These are phyloP conservation scores for Vigna angularis DNA, from an alignment of 306 rosid genomes.

Conservation along the genomic window DNA sequence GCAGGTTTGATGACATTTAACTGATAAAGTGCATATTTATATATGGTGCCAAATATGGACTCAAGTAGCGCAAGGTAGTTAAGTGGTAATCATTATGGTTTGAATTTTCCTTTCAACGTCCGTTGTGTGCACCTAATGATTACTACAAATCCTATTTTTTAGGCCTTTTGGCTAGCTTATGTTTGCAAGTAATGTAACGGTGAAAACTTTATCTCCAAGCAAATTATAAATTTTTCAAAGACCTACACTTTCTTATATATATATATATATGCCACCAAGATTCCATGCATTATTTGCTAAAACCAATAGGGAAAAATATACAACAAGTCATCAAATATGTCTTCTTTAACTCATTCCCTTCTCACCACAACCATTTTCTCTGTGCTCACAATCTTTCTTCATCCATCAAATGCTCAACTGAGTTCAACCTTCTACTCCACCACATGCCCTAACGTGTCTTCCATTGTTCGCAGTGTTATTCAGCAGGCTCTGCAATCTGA, in stretches of 20 bases:
- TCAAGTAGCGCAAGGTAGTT: conserved; percentile 23
- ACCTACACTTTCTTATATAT: conserved; percentile 26
- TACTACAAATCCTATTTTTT: neutral
- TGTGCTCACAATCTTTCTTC: conserved; percentile 7
- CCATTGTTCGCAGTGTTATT: conserved; percentile 57
- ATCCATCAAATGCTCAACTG: conserved; percentile 65
- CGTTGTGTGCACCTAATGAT: conserved; percentile 38
- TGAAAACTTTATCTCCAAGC: conserved; percentile 41
- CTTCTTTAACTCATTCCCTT: conserved; percentile 20
- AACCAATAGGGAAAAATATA: neutral
- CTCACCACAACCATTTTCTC: conserved; percentile 31
- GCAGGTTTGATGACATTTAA: conserved; percentile 5
- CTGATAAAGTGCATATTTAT: neutral
- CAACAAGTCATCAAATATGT: conserved; percentile 46
- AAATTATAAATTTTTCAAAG: conserved; percentile 26
- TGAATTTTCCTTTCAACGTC: conserved; percentile 48
- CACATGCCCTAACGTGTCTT: conserved; percentile 73
- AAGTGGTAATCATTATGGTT: conserved; percentile 50
- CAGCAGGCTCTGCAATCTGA: conserved; percentile 70
- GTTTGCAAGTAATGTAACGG: conserved; percentile 36
- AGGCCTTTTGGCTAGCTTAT: conserved; percentile 7
- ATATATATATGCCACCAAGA: conserved; percentile 26
- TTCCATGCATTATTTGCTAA: neutral
- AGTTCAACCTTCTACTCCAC: conserved; percentile 63
- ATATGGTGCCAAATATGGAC: conserved; percentile 3